phyloP scores from a whole-genome alignment of 106 monocot species.

The Posidonia australis region DNA sequence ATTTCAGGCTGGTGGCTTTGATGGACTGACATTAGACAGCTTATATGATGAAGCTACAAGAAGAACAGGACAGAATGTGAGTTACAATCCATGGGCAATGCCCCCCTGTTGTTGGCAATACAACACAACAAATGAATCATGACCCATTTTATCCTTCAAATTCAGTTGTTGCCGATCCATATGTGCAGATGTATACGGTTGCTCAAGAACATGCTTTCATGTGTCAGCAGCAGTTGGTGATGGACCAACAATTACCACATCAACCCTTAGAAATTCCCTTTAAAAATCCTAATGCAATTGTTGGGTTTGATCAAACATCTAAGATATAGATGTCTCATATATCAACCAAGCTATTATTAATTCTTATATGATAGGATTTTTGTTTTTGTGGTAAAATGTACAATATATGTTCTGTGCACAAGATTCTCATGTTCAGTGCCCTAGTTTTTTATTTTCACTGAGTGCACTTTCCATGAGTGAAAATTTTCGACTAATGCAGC shows the following conservation, averaged over 20 bases:
- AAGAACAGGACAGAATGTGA: slow-evolving; percentile 37
- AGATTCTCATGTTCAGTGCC: no score
- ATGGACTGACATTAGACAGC: slow-evolving; percentile 78
- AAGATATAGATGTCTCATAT: no score
- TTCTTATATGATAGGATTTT: no score
- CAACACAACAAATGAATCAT: slow-evolving; percentile 26
- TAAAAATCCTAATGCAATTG: background rate
- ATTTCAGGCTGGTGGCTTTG: slow-evolving; percentile 70
- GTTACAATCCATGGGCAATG: slow-evolving; percentile 83
- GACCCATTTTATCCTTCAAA: slow-evolving; percentile 61
- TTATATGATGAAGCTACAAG: slow-evolving; percentile 65
- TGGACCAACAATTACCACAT: slow-evolving; percentile 24
- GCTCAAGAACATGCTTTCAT: slow-evolving; percentile 71
- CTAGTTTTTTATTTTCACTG: no score
- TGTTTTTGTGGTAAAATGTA: no score
- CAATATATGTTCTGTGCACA: no score
- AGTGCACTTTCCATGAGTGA: no score
- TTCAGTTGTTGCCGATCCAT: slow-evolving; percentile 34
- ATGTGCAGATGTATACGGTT: slow-evolving; percentile 69
- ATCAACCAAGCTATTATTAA: no score
- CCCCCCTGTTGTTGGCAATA: background rate
- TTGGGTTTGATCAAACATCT: background rate
- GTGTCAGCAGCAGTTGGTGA: slow-evolving; percentile 58
- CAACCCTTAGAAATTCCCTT: slow-evolving; percentile 21
- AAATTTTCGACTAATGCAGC: no score